Conservation (phyloP, 176 grass and related monocot genomes). For the Juncus effusus region DNA sequence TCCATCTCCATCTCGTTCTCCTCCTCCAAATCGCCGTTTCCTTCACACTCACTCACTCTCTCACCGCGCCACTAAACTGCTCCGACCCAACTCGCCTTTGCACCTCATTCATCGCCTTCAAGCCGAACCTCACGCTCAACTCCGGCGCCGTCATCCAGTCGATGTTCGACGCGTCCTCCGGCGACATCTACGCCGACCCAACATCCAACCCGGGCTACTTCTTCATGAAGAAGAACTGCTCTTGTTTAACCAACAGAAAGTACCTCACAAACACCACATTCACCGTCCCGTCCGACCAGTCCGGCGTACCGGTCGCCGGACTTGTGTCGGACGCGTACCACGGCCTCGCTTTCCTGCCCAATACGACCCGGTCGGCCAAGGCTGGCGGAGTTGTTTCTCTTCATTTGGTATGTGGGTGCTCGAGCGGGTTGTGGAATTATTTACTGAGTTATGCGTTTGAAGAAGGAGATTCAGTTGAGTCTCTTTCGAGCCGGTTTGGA, state of each 20-base stretch:
- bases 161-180: constrained; percentile 83
- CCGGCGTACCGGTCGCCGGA: constrained; percentile 37
- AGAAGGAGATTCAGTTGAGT: constrained; percentile 68
- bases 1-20: constrained; percentile 26
- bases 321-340: constrained; percentile 48
- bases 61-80: constrained; percentile 56
- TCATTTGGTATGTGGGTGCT: constrained; percentile 87
- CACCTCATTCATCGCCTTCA: constrained; percentile 91
- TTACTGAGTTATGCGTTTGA: constrained; percentile 83
- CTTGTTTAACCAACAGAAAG: constrained; percentile 65
- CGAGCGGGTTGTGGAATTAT: constrained; percentile 85
- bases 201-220: constrained; percentile 73
- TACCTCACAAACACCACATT: constrained; percentile 90
- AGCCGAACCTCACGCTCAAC: constrained; percentile 2
- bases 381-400: constrained; percentile 72
- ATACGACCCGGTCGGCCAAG: constrained; percentile 41
- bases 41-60: constrained; percentile 14
- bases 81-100: constrained; percentile 79
- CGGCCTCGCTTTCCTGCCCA: constrained; percentile 52
- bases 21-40: constrained; percentile 12
- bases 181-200: constrained; percentile 72
- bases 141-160: constrained; percentile 45
- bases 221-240: constrained; percentile 98
- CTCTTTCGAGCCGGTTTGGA: constrained; percentile 87
- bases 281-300: constrained; percentile 42